A percentile compares a stretch with the other conserved stretches of the same genome.
Conservation (phyloP, 2,329 filamentous ascomycete genomes). For the Scedosporium apiospermum region DNA sequence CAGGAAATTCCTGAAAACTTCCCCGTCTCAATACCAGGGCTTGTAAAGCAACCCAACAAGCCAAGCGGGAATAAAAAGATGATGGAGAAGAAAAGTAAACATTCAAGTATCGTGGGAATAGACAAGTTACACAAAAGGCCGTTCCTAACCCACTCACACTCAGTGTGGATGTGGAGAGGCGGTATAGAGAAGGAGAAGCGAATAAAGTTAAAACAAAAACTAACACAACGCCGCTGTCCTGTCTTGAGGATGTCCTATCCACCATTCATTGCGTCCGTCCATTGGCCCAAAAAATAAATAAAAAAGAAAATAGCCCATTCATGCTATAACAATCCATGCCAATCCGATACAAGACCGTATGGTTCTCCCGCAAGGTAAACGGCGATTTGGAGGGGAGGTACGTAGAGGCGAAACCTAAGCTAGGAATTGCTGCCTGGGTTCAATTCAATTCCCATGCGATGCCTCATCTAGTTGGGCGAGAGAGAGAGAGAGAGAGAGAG, state of each 20-base stretch:
- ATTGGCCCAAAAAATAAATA: neutral
- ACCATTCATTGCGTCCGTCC: neutral
- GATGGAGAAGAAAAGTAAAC: neutral
- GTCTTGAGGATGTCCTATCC: constrained; percentile 1
- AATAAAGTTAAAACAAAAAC: constrained; percentile 1
- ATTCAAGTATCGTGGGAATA: neutral
- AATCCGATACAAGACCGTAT: neutral
- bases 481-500: neutral
- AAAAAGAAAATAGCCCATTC: neutral
- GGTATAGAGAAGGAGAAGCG: constrained; percentile 3
- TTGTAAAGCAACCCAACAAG: constrained; percentile 1
- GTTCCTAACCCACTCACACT: neutral
- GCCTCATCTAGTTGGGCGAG: neutral
- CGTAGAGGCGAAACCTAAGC: neutral
- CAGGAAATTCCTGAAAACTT: no score
- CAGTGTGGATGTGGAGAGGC: neutral
- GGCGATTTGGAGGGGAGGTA: neutral
- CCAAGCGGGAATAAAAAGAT: constrained; percentile 7
- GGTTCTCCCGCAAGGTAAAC: neutral
- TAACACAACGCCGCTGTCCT: constrained; percentile 4
- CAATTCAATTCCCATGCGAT: no score
- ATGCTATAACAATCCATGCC: neutral
- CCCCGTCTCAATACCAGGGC: neutral
- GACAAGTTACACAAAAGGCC: neutral
- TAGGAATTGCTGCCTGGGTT: no score